Conservation (phyloP, 768 basidiomycete species). For the Fomitopsis serialis region DNA sequence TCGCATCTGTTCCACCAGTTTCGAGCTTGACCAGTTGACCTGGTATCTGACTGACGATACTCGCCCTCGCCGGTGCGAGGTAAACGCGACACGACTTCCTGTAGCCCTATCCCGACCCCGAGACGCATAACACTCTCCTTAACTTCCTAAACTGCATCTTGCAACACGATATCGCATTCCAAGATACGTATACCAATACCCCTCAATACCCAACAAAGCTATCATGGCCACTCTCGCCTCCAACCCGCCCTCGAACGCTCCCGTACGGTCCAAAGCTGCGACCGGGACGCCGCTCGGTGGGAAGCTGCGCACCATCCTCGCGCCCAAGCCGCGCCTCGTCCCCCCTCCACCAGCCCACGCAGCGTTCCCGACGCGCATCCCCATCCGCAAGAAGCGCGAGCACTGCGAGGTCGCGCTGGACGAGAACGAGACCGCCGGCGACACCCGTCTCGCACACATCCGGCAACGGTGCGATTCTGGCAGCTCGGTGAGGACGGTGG, state of each 20-base stretch:
- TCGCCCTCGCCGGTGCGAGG: no score
- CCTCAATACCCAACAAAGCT: neutral
- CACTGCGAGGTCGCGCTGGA: neutral
- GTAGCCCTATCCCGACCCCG: neutral
- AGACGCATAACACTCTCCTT: neutral
- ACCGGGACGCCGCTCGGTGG: neutral
- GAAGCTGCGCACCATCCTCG: neutral
- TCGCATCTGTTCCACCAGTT: no score
- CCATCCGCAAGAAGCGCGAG: neutral
- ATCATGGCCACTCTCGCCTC: neutral
- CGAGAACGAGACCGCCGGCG: neutral
- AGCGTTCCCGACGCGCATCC: neutral
- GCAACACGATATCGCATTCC: neutral
- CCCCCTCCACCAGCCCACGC: neutral
- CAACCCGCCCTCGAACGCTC: neutral
- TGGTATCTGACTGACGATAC: no score
- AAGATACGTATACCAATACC: neutral
- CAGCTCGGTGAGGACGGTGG: neutral
- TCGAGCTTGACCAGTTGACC: no score
- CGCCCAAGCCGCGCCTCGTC: neutral
- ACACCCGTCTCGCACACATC: neutral
- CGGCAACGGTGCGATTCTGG: neutral
- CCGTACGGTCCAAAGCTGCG: neutral
- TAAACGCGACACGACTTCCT: neutral
- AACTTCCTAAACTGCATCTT: neutral